Evolutionary conservation across 352 stramenopile species (phyloP).

Genomic region (Pythium chondricola): DNA sequence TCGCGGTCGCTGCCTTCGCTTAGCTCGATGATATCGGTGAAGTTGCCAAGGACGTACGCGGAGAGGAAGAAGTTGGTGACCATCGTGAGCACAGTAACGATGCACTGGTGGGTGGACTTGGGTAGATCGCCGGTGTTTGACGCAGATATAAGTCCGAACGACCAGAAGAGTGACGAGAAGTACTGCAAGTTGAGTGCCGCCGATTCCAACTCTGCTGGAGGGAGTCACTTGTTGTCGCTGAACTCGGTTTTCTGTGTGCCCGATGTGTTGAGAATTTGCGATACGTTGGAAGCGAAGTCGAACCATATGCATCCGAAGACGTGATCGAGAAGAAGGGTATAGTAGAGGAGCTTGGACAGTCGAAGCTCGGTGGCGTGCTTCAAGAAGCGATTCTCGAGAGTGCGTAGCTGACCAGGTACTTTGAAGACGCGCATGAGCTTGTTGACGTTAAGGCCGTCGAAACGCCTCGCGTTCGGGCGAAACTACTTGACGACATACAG

Average conservation of each 20-base stretch:
- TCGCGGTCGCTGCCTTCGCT: conserved; percentile 39
- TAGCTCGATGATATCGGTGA: conserved; percentile 40
- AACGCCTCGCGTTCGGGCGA: conserved; percentile 1
- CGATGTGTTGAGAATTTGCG: conserved; percentile 15
- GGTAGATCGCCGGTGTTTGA: conserved; percentile 32
- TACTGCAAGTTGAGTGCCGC: conserved; percentile 22
- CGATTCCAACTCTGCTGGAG: conserved; percentile 20
- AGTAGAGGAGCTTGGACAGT: conserved; percentile 51
- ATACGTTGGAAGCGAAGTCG: conserved; percentile 40
- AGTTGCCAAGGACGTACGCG: conserved; percentile 40
- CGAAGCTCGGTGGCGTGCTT: conserved; percentile 36
- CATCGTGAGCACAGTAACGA: conserved; percentile 38
- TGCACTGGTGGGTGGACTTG: conserved; percentile 23
- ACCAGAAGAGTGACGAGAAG: conserved; percentile 32
- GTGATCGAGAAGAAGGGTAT: conserved; percentile 43
- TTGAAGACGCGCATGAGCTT: conserved; percentile 44
- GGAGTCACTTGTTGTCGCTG: conserved; percentile 34
- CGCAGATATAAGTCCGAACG: conserved; percentile 35
- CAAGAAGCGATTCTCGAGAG: conserved; percentile 38
- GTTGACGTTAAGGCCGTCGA: conserved; percentile 47
- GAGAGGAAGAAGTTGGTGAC: conserved; percentile 39
- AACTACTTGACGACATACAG: conserved; percentile 38
- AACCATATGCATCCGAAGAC: conserved; percentile 50
- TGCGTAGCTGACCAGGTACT: conserved; percentile 31
- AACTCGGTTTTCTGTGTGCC: conserved; percentile 21